Percentiles rank a stretch among this genome's conserved stretches.
These are phyloP conservation scores for Syzygium malaccense DNA, from an alignment of 441 rosid species.

Conservation along the genomic window DNA sequence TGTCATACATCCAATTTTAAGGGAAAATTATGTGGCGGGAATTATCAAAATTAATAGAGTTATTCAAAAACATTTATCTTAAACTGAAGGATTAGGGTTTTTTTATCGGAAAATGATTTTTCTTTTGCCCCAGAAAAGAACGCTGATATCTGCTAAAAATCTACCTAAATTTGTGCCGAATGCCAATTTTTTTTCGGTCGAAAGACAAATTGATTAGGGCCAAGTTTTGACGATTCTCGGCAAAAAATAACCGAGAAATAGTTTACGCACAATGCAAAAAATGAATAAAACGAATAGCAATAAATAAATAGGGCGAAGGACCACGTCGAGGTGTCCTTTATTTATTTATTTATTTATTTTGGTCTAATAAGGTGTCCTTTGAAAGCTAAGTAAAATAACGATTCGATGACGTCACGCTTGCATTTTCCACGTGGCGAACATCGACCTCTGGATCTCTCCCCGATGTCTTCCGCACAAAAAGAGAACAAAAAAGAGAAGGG, in stretches of 20 bases:
- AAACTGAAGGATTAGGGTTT: not conserved
- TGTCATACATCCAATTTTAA: not conserved
- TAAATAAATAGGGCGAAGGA: not conserved
- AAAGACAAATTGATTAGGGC: not conserved
- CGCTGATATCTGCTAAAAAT: not conserved
- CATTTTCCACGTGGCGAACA: slow-evolving; percentile 9
- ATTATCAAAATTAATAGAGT: not conserved
- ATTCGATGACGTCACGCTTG: slow-evolving; percentile 6
- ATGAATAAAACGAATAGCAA: not conserved
- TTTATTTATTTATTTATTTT: no score
- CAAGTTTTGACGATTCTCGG: not conserved
- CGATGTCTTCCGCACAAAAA: not conserved
- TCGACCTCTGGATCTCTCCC: not conserved
- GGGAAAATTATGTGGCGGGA: not conserved
- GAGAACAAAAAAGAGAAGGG: fast-evolving
- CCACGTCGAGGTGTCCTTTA: not conserved
- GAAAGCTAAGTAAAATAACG: not conserved
- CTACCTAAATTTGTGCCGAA: not conserved
- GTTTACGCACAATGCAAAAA: not conserved
- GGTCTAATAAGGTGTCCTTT: not conserved
- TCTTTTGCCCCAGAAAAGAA: not conserved
- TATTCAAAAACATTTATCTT: no score
- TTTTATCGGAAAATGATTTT: not conserved
- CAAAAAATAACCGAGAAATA: no score
- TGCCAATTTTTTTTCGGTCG: not conserved